Percentiles rank a stretch among this genome's conserved stretches.
Conservation (phyloP, 805 yeast species). For the Monosporozyma servazzii region DNA sequence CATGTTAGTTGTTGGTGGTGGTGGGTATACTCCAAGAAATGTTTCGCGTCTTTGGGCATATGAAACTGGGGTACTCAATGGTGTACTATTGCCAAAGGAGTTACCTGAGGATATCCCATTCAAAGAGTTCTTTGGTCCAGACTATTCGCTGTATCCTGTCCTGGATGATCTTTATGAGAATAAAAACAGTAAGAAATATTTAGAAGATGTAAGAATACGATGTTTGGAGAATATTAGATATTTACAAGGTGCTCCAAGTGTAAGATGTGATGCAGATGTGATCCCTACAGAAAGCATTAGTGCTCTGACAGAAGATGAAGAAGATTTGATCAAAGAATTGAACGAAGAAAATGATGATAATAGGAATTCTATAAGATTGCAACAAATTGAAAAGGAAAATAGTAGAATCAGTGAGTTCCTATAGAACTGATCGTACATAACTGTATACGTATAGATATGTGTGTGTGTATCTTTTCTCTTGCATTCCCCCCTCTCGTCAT, state of each 20-base stretch:
- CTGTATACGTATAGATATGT: background rate
- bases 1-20: constrained; percentile 91
- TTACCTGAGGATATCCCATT: constrained; percentile 71
- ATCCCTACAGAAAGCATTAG: constrained; percentile 54
- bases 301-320: constrained; percentile 37
- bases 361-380: constrained; percentile 20
- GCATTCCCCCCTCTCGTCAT: background rate
- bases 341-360: constrained; percentile 23
- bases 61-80: constrained; percentile 82
- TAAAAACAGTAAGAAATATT: constrained; percentile 70
- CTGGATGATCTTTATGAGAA: constrained; percentile 76
- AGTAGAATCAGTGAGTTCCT: constrained; percentile 29
- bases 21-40: constrained; percentile 96
- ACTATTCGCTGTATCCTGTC: constrained; percentile 77
- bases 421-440: constrained; percentile 1
- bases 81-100: constrained; percentile 64
- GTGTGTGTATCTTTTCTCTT: too few species aligned
- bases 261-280: constrained; percentile 72
- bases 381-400: constrained; percentile 34
- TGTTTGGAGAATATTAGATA: constrained; percentile 73
- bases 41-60: constrained; percentile 93
- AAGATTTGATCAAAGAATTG: constrained; percentile 27
- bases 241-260: constrained; percentile 88
- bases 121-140: constrained; percentile 81
- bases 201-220: constrained; percentile 69